Evolutionary conservation across 345 rosid species (phyloP), one percentile per base, ranked within the genome.

Genomic region (Rhodamnia rubescens): DNA sequence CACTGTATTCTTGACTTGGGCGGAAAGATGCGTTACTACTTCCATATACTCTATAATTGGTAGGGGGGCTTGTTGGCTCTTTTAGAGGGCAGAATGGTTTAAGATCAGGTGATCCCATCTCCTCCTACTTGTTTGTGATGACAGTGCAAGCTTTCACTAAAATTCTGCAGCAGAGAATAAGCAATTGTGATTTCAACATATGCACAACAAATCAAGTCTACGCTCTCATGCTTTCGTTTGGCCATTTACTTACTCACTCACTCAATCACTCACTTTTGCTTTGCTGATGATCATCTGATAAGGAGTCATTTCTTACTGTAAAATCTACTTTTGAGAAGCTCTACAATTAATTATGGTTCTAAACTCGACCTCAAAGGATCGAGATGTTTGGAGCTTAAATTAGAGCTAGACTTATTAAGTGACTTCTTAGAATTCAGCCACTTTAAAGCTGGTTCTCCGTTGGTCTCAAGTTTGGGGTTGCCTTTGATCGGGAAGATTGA

Each of bases 231-330:
- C n/a, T 55, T 55, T 1, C 9, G n/a, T 1, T 55, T 55, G 58
- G n/a, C 58, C 58, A 55, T 55, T 55, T 55, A 55, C 58, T 55
- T n/a, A n/a, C n/a, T n/a, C n/a, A n/a, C n/a, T n/a, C n/a, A n/a
- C n/a, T n/a, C n/a, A n/a, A n/a, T n/a, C 10, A 55, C n/a, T 3
- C 58, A 4, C 40, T 36, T 36, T 36, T 36, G 8, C 51, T 49
- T 49, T 9, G 2, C 11, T 5, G n/a, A n/a, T n/a, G 11, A 58
- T n/a, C 32, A n/a, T 58, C 0, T n/a, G 4, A 12, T n/a, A 58
- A 5, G 18, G 32, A 58, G 69, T 58, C 0, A 12, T 58, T n/a
- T 12, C 18, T 14, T 10, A 7, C 52, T 49, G 8, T 53, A 18
- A 53, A 53, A 18, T 20, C 22, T 18, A 4, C 8, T 53, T 18